These are phyloP conservation scores for Pseudocercospora eumusae DNA, from an alignment of 2,329 filamentous ascomycete species.

Conservation along the genomic window DNA sequence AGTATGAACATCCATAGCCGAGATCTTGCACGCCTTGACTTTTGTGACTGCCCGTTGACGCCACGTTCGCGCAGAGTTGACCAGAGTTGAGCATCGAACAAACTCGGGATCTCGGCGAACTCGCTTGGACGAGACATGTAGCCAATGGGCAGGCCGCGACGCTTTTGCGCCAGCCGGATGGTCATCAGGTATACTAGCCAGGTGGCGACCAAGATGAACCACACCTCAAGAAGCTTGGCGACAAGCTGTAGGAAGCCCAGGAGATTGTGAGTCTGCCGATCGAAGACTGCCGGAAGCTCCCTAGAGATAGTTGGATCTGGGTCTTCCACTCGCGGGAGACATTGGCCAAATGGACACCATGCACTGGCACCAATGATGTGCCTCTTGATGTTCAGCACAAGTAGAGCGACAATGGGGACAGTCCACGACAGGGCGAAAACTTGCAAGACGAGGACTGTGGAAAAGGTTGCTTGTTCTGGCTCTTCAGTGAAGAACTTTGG, in stretches of 20 bases:
- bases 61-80: slow-evolving; percentile 18
- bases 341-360: slow-evolving; percentile 33
- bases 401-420: slow-evolving; percentile 32
- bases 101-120: slow-evolving; percentile 31
- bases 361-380: slow-evolving; percentile 36
- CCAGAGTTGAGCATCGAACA: slow-evolving; percentile 35
- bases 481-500: background rate
- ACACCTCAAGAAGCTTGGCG: slow-evolving; percentile 39
- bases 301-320: background rate
- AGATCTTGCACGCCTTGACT: background rate
- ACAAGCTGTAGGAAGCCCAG: slow-evolving; percentile 38
- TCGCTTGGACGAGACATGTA: slow-evolving; percentile 35
- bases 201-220: slow-evolving; percentile 37
- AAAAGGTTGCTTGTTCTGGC: background rate
- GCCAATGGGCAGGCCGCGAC: slow-evolving; percentile 34
- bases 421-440: slow-evolving; percentile 35
- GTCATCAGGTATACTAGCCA: slow-evolving; percentile 36
- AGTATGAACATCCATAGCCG: slow-evolving; percentile 26
- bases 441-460: slow-evolving; percentile 21
- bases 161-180: slow-evolving; percentile 30
- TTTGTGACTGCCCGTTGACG: background rate
- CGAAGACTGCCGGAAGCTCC: slow-evolving; percentile 21
- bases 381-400: slow-evolving; percentile 33
- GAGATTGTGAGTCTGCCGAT: slow-evolving; percentile 33
- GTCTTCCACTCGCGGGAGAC: slow-evolving; percentile 20